A percentile compares a stretch with the other conserved stretches of the same genome.
Evolutionary conservation across 345 rosid species (phyloP).

Genomic region (Gossypium stocksii): DNA sequence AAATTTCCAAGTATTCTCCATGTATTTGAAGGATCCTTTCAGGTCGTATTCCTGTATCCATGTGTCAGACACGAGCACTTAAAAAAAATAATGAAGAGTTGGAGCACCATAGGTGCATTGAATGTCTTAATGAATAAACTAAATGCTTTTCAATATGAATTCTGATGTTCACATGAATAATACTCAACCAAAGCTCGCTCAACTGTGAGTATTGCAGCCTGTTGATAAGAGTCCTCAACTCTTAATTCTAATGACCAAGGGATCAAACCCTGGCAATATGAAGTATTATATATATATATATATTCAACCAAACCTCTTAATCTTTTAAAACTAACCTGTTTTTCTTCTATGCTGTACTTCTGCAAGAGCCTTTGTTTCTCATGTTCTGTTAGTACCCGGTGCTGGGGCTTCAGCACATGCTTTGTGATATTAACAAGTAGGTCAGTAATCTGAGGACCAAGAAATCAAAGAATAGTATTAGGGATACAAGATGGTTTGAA

Average conservation of each 20-base stretch:
- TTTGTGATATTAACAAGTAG: slow-evolving; percentile 77
- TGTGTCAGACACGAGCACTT: too few relatives aligned
- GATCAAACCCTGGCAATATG: background rate
- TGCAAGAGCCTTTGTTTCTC: slow-evolving; percentile 65
- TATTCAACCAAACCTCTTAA: background rate
- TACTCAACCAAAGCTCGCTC: background rate
- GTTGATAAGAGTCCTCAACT: background rate
- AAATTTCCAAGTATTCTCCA: too few relatives aligned
- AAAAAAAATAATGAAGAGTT: too few relatives aligned
- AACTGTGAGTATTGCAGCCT: background rate
- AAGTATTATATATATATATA: background rate
- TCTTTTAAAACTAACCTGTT: slow-evolving; percentile 54
- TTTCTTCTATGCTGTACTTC: slow-evolving; percentile 64
- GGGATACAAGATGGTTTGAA: slow-evolving; percentile 1
- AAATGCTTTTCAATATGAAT: background rate
- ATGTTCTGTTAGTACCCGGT: slow-evolving; percentile 49
- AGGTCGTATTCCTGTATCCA: too few relatives aligned
- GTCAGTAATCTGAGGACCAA: slow-evolving; percentile 53
- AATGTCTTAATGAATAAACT: background rate
- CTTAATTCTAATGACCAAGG: background rate
- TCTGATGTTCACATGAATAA: background rate
- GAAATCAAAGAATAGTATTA: background rate
- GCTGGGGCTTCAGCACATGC: slow-evolving; percentile 73
- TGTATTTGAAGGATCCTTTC: too few relatives aligned
- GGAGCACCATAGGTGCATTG: background rate